Conservation (phyloP, 2,329 filamentous ascomycete genomes). For the Pseudomassariella vexata region DNA sequence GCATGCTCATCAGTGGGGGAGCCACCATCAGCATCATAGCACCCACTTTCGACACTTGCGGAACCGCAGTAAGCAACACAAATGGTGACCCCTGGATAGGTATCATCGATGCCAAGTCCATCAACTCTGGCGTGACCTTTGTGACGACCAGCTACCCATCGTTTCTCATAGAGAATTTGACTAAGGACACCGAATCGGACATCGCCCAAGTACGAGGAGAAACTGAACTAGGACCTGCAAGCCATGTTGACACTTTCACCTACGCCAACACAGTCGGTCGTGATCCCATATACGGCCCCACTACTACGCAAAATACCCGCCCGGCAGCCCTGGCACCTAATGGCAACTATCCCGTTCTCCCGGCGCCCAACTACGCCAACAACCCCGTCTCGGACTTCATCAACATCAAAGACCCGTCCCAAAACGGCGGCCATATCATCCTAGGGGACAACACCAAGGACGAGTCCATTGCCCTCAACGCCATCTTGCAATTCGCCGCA, state of each 20-base stretch:
- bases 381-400: conserved; percentile 28
- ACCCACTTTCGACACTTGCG: conserved; percentile 33
- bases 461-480: conserved; percentile 31
- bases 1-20: conserved; percentile 29
- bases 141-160: conserved; percentile 30
- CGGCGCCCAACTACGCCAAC: conserved; percentile 33
- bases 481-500: conserved; percentile 29
- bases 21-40: conserved; percentile 33
- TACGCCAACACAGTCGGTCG: conserved; percentile 36
- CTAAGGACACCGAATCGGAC: conserved; percentile 31
- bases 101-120: conserved; percentile 32
- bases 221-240: conserved; percentile 22
- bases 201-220: conserved; percentile 25
- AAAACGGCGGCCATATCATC: conserved; percentile 29
- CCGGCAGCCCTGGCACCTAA: conserved; percentile 29
- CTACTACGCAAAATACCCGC: conserved; percentile 23
- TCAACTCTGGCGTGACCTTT: conserved; percentile 35
- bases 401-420: conserved; percentile 34
- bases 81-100: conserved; percentile 33
- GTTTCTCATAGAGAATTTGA: conserved; percentile 37
- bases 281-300: conserved; percentile 32
- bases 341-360: conserved; percentile 28
- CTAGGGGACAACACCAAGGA: conserved; percentile 32
- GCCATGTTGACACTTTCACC: conserved; percentile 32
- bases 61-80: conserved; percentile 29